Conservation (phyloP, 2,329 filamentous ascomycete genomes). For the Colletotrichum tanaceti region DNA sequence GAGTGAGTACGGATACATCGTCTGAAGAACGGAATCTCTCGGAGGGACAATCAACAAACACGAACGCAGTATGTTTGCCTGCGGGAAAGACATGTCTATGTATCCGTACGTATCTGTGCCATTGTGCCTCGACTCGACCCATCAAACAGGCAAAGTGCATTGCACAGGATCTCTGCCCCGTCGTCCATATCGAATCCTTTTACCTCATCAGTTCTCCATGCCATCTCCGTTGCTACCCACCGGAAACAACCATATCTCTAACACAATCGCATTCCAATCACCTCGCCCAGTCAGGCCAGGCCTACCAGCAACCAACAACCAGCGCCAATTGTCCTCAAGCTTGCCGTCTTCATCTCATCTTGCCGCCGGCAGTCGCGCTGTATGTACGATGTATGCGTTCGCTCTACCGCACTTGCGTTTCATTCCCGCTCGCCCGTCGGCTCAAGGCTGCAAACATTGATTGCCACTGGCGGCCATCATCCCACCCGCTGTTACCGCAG, state of each 20-base stretch:
- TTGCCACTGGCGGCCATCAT: neutral
- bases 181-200: neutral
- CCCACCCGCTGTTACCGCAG: neutral
- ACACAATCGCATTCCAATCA: neutral
- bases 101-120: no score
- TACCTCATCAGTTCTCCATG: slow-evolving; percentile 23
- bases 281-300: neutral
- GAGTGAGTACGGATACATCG: neutral
- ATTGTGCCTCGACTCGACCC: neutral
- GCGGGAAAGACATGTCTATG: neutral
- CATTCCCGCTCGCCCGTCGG: neutral
- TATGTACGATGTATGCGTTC: slow-evolving; percentile 13
- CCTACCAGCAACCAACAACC: neutral
- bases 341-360: slow-evolving; percentile 7
- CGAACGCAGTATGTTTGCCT: slow-evolving; percentile 3
- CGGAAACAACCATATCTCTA: slow-evolving; percentile 21
- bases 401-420: slow-evolving; percentile 5
- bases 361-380: slow-evolving; percentile 13
- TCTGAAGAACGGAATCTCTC: neutral
- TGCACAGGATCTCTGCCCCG: neutral
- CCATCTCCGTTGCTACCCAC: slow-evolving; percentile 17
- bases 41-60: neutral
- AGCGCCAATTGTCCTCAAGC: neutral
- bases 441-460: slow-evolving; percentile 8
- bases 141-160: slow-evolving; percentile 1